Conservation (phyloP, 441 rosid species). For the Erodium trifolium region DNA sequence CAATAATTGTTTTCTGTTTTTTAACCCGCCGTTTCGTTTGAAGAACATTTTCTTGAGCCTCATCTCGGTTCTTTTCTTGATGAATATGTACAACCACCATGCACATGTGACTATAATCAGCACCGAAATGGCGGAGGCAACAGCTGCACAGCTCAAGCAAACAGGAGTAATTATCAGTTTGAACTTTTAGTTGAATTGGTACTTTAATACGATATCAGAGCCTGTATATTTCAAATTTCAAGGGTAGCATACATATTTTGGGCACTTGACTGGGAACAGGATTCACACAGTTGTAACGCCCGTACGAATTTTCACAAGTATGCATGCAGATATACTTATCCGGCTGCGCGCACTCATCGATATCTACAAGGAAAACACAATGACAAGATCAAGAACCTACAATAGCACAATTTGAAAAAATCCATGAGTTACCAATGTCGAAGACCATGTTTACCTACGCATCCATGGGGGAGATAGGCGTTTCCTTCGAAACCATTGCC, state of each 20-base stretch:
- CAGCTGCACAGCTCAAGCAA: neutral
- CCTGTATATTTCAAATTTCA: too few species aligned
- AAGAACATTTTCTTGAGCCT: neutral
- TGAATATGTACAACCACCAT: neutral
- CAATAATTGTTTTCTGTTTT: too few species aligned
- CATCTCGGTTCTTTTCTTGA: neutral
- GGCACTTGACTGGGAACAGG: neutral
- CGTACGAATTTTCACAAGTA: neutral
- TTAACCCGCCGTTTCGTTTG: neutral
- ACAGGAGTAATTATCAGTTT: neutral
- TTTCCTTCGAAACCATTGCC: neutral
- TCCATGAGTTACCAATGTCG: neutral
- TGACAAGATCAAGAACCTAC: too few species aligned
- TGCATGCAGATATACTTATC: neutral
- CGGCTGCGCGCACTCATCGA: neutral
- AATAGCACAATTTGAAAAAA: too few species aligned
- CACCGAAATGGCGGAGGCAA: neutral
- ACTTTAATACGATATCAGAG: too few species aligned
- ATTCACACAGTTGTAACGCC: neutral
- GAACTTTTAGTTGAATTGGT: too few species aligned
- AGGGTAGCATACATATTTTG: neutral
- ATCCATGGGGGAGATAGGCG: neutral
- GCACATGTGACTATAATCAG: neutral
- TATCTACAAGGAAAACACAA: neutral
- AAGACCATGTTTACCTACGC: neutral